Conservation (phyloP, 225 moss, liverwort and hornwort species). For the Ulota crispa region DNA sequence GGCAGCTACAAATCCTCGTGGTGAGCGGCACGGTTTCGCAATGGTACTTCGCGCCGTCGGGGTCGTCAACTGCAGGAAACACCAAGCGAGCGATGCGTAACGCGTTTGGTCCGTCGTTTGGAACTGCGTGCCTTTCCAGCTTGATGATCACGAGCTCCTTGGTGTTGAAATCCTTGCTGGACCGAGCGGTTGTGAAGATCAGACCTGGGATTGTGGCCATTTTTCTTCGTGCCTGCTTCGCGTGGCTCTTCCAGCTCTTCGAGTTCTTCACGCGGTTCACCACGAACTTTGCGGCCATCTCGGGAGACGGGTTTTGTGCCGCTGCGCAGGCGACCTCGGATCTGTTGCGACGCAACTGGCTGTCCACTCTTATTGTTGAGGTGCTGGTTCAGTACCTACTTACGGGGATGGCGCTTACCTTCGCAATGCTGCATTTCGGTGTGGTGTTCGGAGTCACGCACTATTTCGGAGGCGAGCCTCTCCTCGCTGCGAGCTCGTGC, state of each 20-base stretch:
- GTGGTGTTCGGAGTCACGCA: constrained; percentile 35
- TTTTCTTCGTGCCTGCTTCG: constrained; percentile 66
- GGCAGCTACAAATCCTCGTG: constrained; percentile 59
- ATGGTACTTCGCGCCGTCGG: constrained; percentile 74
- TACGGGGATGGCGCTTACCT: constrained; percentile 31
- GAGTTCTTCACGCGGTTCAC: constrained; percentile 74
- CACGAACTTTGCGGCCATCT: constrained; percentile 73
- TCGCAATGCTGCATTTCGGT: constrained; percentile 43
- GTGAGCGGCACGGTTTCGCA: constrained; percentile 77
- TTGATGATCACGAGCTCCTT: constrained; percentile 52
- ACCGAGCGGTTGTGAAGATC: constrained; percentile 26
- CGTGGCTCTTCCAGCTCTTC: constrained; percentile 62
- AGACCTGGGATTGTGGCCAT: constrained; percentile 42
- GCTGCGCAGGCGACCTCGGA: constrained; percentile 57
- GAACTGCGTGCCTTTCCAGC: constrained; percentile 81
- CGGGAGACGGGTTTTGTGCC: constrained; percentile 73
- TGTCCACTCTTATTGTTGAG: constrained; percentile 76
- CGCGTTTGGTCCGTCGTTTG: constrained; percentile 81
- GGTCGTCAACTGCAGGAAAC: constrained; percentile 54
- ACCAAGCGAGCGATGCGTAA: constrained; percentile 58
- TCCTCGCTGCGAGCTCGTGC: constrained; percentile 17
- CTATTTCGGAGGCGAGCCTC: not conserved
- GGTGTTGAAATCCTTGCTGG: constrained; percentile 39
- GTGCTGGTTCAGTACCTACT: constrained; percentile 50
- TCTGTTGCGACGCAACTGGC: constrained; percentile 58